Percentiles rank a stretch among this genome's conserved stretches.
Evolutionary conservation across 1,284 basidiomycete genomes (phyloP).

Genomic region (Ustilago vetiveriae): DNA sequence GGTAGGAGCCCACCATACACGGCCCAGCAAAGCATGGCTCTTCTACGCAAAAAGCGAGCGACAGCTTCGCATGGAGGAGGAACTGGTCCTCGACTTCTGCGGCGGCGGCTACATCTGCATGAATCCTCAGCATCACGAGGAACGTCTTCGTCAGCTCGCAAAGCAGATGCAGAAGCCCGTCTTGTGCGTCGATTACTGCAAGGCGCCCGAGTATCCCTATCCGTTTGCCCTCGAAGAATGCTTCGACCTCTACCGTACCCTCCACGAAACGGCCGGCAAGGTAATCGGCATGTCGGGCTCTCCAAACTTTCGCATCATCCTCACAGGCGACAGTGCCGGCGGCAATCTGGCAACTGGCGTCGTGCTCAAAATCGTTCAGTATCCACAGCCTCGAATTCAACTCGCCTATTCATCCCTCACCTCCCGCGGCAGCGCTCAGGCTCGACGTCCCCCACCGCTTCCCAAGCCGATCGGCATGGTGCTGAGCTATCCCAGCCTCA

Average conservation of each 20-base stretch:
- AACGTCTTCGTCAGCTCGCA: slow-evolving; percentile 88
- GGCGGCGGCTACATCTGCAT: slow-evolving; percentile 97
- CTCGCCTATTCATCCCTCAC: slow-evolving; percentile 43
- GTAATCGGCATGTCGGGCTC: slow-evolving; percentile 78
- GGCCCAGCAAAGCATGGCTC: slow-evolving; percentile 83
- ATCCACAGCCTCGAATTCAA: slow-evolving; percentile 57
- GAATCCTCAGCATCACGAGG: slow-evolving; percentile 85
- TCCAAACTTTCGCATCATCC: slow-evolving; percentile 49
- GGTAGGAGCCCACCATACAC: slow-evolving; percentile 67
- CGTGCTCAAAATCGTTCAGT: slow-evolving; percentile 59
- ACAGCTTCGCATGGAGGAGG: slow-evolving; percentile 71
- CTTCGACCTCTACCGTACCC: slow-evolving; percentile 84
- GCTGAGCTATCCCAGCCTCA: slow-evolving; percentile 77
- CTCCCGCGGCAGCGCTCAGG: slow-evolving; percentile 2
- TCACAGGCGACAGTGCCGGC: slow-evolving; percentile 60
- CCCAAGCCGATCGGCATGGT: slow-evolving; percentile 81
- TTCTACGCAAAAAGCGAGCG: slow-evolving; percentile 81
- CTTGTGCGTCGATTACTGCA: slow-evolving; percentile 90
- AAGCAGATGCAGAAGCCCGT: slow-evolving; percentile 81
- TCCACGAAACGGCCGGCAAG: slow-evolving; percentile 81
- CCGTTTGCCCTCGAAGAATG: slow-evolving; percentile 84
- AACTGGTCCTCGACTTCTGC: slow-evolving; percentile 76
- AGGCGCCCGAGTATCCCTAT: slow-evolving; percentile 78
- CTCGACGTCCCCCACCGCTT: slow-evolving; percentile 58
- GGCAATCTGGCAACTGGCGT: slow-evolving; percentile 56